Conservation (phyloP, 2,329 filamentous ascomycete species). For the Aspergillus aculeatinus region DNA sequence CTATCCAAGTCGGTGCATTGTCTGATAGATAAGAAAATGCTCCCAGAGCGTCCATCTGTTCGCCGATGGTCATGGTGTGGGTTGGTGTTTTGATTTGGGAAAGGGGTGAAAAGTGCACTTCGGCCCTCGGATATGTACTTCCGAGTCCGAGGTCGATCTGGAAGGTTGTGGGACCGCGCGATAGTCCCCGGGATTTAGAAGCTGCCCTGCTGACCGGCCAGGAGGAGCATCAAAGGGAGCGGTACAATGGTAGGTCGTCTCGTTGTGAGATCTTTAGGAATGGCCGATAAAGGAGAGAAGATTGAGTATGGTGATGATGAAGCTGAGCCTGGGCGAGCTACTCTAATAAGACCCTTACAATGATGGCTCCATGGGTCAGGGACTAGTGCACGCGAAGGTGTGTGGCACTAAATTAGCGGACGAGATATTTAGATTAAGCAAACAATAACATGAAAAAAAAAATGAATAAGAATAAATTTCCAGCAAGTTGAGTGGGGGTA, state of each 20-base stretch:
- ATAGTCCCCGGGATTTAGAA: background rate
- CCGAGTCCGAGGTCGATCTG: background rate
- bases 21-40: conserved; percentile 47
- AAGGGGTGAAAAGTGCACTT: background rate
- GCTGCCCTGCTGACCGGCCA: background rate
- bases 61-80: conserved; percentile 13
- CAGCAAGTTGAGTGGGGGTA: background rate
- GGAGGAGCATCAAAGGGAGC: background rate
- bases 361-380: conserved; percentile 15
- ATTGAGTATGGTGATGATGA: background rate
- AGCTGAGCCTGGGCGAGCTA: background rate
- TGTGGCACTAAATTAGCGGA: background rate
- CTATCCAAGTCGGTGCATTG: conserved; percentile 47
- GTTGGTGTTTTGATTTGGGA: background rate
- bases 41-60: conserved; percentile 43
- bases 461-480: background rate
- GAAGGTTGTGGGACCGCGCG: background rate
- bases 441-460: background rate
- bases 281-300: background rate
- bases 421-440: background rate
- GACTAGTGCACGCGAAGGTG: conserved; percentile 5
- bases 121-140: conserved; percentile 3
- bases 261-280: conserved; percentile 14
- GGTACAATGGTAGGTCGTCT: conserved; percentile 7
- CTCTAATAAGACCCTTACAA: conserved; percentile 10